Evolutionary conservation across 257 asterid genomes (phyloP).

Genomic region (Leptodermis oblonga): DNA sequence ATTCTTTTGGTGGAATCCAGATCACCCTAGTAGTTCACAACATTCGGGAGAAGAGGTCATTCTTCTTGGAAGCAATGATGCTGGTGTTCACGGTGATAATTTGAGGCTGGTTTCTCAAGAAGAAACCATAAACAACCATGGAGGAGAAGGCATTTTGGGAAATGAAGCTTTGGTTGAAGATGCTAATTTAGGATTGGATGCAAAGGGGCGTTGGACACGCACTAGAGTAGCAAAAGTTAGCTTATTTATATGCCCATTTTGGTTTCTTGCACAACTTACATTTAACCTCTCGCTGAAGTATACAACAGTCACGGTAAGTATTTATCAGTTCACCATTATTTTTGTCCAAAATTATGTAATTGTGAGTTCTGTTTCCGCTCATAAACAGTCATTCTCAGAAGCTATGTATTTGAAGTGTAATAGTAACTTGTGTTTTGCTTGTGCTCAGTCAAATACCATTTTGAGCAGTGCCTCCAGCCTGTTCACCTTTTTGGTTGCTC

Average conservation of each 20-base stretch:
- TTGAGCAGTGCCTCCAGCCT: constrained; percentile 91
- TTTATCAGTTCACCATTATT: constrained; percentile 11
- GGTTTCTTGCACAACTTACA: constrained; percentile 92
- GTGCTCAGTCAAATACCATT: constrained; percentile 80
- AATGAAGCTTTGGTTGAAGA: constrained; percentile 14
- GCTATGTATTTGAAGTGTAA: constrained; percentile 10
- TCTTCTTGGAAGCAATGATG: constrained; percentile 51
- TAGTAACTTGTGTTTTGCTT: constrained; percentile 19
- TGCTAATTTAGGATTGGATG: constrained; percentile 47
- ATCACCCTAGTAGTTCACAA: constrained; percentile 23
- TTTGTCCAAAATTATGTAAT: not conserved
- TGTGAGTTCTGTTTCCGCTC: not conserved
- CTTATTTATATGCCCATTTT: constrained; percentile 81
- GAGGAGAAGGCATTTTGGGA: constrained; percentile 15
- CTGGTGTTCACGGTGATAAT: constrained; percentile 19
- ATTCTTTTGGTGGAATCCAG: constrained; percentile 51
- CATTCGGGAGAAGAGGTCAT: constrained; percentile 45
- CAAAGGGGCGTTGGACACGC: constrained; percentile 91
- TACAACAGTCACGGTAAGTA: constrained; percentile 86
- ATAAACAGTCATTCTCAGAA: not conserved
- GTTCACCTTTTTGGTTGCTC: constrained; percentile 89
- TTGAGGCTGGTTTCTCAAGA: constrained; percentile 13
- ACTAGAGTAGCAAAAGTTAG: constrained; percentile 80
- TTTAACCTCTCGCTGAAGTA: constrained; percentile 92
- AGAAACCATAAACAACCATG: constrained; percentile 15